These are phyloP conservation scores for Nymphaea thermarum DNA, from an alignment of 164 flowering plant genomes.

Conservation along the genomic window DNA sequence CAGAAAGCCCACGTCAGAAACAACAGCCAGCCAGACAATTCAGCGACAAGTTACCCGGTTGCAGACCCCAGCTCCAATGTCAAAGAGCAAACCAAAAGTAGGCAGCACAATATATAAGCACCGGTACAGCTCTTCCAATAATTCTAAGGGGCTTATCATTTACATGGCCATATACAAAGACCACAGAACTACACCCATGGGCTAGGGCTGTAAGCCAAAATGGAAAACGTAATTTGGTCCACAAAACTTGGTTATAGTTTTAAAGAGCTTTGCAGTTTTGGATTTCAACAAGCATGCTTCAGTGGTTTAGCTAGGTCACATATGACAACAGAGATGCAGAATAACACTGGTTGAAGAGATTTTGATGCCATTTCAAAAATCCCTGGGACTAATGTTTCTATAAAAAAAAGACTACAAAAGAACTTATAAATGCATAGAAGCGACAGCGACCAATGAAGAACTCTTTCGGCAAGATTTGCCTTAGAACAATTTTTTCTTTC, in stretches of 20 bases:
- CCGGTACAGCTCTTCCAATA: conserved; percentile 10
- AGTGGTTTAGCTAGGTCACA: no score
- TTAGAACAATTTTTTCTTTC: no score
- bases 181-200: not conserved
- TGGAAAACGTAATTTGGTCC: not conserved
- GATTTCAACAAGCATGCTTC: not conserved
- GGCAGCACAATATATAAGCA: conserved; percentile 75
- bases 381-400: no score
- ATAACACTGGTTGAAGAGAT: no score
- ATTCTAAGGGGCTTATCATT: no score
- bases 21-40: conserved; percentile 49
- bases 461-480: no score
- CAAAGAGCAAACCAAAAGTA: conserved; percentile 71
- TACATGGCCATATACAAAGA: not conserved
- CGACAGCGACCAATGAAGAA: no score
- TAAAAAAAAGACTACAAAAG: no score
- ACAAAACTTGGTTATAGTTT: not conserved
- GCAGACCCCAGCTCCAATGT: conserved; percentile 96
- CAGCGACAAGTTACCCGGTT: conserved; percentile 48
- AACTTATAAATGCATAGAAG: no score
- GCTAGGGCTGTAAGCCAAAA: not conserved
- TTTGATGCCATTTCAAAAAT: no score
- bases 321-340: no score
- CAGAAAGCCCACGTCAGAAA: conserved; percentile 39
- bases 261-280: no score